phyloP scores from a whole-genome alignment of 2,329 filamentous ascomycete species.

The Pezicula carpinea region DNA sequence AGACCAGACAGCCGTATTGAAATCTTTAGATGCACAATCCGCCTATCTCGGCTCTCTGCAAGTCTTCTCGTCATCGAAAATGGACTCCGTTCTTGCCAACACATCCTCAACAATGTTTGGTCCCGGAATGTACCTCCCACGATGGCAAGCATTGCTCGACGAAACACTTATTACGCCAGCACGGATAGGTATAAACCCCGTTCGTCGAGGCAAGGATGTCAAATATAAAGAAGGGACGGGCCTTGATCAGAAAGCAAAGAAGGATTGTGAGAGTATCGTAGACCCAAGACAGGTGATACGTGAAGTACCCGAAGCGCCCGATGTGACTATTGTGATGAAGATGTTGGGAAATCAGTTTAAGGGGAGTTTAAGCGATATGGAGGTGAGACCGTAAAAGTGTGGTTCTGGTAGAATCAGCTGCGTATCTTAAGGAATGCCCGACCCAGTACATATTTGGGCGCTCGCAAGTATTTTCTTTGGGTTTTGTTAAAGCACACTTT shows the following conservation, averaged over 20 bases:
- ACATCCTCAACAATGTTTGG: constrained; percentile 36
- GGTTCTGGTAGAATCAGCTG: too few relatives aligned
- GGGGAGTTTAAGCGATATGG: neutral
- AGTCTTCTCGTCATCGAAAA: constrained; percentile 45
- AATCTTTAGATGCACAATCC: constrained; percentile 54
- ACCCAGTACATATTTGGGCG: too few relatives aligned
- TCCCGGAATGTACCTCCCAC: constrained; percentile 66
- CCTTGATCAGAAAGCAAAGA: neutral
- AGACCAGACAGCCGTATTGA: constrained; percentile 41
- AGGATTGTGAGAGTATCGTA: neutral
- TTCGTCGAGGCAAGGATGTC: constrained; percentile 47
- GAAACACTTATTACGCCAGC: constrained; percentile 64
- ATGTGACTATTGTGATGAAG: neutral
- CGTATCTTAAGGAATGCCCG: too few relatives aligned
- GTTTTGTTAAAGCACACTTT: too few relatives aligned
- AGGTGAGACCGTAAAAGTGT: too few relatives aligned
- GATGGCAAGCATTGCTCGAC: constrained; percentile 70
- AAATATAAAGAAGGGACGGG: neutral
- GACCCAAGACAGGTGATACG: neutral
- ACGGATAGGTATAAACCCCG: constrained; percentile 38
- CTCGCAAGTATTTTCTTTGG: too few relatives aligned
- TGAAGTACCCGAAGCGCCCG: neutral
- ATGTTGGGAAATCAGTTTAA: neutral
- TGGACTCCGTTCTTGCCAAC: constrained; percentile 44
- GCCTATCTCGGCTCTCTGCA: constrained; percentile 54